Evolutionary conservation across 441 rosid genomes (phyloP).

Genomic region (Euphorbia corollata): DNA sequence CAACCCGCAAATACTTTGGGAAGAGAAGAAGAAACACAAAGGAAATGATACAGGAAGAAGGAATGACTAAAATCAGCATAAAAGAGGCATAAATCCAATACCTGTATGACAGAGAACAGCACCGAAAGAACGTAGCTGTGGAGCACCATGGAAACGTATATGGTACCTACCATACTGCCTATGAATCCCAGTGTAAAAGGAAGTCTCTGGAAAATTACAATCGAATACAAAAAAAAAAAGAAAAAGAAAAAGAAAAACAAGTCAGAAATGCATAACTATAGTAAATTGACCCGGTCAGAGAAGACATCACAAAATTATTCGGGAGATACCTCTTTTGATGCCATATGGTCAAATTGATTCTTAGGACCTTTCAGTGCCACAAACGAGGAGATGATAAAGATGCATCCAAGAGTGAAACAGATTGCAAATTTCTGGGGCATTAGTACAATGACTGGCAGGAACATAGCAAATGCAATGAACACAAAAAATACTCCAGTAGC

Average conservation of each 20-base stretch:
- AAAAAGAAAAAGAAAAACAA: not conserved
- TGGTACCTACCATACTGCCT: constrained; percentile 55
- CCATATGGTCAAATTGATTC: constrained; percentile 54
- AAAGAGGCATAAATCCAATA: constrained; percentile 14
- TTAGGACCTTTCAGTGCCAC: constrained; percentile 58
- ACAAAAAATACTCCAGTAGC: constrained; percentile 51
- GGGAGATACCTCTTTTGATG: constrained; percentile 44
- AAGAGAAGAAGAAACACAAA: no score
- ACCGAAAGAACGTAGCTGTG: constrained; percentile 66
- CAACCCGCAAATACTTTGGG: no score
- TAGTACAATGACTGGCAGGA: constrained; percentile 55
- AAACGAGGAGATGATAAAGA: constrained; percentile 47
- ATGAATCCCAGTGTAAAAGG: constrained; percentile 51
- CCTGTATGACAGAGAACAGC: constrained; percentile 57
- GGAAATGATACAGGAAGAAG: no score
- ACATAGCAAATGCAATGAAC: constrained; percentile 49
- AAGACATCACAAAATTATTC: not conserved
- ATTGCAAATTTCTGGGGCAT: constrained; percentile 67
- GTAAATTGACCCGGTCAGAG: not conserved
- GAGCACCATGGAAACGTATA: constrained; percentile 59
- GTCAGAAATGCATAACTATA: not conserved
- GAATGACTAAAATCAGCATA: not conserved
- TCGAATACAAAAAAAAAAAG: not conserved
- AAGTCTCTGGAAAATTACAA: constrained; percentile 43
- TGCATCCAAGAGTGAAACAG: constrained; percentile 57